phyloP scores from a whole-genome alignment of 257 asterid species.

The Solanum virginianum region DNA sequence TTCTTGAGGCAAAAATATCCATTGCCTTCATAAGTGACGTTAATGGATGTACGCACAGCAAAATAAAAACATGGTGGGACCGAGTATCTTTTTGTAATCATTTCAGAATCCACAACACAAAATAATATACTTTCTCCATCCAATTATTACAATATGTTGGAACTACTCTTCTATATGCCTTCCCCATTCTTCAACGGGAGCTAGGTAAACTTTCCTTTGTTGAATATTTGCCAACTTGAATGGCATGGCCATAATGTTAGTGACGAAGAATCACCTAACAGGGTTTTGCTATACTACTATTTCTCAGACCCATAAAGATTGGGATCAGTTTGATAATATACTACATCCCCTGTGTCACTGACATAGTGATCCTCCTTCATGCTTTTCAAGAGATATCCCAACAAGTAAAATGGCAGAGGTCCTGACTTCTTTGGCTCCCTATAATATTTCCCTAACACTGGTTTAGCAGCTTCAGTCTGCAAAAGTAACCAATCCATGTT shows the following conservation, averaged over 20 bases:
- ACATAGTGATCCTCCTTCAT: slow-evolving; percentile 65
- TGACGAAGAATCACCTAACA: slow-evolving; percentile 4
- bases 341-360: slow-evolving; percentile 55
- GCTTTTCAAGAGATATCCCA: slow-evolving; percentile 53
- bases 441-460: slow-evolving; percentile 69
- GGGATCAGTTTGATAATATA: slow-evolving; percentile 59
- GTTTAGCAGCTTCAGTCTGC: slow-evolving; percentile 79
- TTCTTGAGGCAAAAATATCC: not conserved
- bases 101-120: not conserved
- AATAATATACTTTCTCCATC: not conserved
- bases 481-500: not conserved
- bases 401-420: slow-evolving; percentile 53
- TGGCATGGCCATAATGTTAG: not conserved
- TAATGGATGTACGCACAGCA: not conserved
- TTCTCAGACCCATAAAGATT: slow-evolving; percentile 19
- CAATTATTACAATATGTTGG: not conserved
- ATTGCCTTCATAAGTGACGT: not conserved
- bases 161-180: not conserved
- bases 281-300: not conserved
- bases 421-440: slow-evolving; percentile 67
- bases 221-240: not conserved
- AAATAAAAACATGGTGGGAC: not conserved
- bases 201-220: not conserved
- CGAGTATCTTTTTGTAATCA: not conserved
- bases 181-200: not conserved